These are phyloP conservation scores for Kodamaea jinghongensis DNA, from an alignment of 805 yeast species.

Conservation along the genomic window DNA sequence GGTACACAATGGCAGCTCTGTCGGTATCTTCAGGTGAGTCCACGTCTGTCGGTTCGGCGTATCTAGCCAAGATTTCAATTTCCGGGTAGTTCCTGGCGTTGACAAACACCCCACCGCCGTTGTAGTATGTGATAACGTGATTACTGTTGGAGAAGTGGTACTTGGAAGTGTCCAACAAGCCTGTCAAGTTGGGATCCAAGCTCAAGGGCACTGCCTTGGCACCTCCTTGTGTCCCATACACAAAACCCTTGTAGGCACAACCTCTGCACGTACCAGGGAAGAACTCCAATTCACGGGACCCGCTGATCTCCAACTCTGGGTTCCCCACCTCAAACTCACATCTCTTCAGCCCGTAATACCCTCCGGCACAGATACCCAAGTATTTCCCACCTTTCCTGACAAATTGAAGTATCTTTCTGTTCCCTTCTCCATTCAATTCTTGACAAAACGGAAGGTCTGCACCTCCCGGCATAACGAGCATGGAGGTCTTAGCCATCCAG, in stretches of 20 bases:
- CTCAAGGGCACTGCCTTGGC: constrained; percentile 56
- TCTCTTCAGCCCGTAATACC: constrained; percentile 70
- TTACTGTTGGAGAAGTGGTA: constrained; percentile 21
- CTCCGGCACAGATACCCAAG: constrained; percentile 95
- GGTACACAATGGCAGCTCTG: constrained; percentile 70
- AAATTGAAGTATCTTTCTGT: constrained; percentile 55
- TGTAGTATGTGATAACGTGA: constrained; percentile 53
- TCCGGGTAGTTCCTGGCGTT: constrained; percentile 60
- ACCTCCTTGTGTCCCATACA: constrained; percentile 74
- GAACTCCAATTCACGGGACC: constrained; percentile 76
- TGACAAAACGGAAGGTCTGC: constrained; percentile 88
- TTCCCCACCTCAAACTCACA: constrained; percentile 85
- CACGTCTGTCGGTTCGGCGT: constrained; percentile 55
- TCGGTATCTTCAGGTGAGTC: constrained; percentile 46
- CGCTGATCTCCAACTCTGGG: constrained; percentile 72
- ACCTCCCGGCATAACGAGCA: constrained; percentile 92
- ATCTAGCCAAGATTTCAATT: constrained; percentile 74
- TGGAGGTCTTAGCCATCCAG: constrained; percentile 77
- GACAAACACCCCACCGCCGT: constrained; percentile 88
- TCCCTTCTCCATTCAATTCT: constrained; percentile 69
- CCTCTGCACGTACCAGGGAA: constrained; percentile 87
- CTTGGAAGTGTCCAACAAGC: constrained; percentile 23
- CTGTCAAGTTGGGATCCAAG: constrained; percentile 20
- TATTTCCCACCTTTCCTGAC: constrained; percentile 78
- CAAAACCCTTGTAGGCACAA: constrained; percentile 75